Evolutionary conservation across 2,329 filamentous ascomycete genomes (phyloP).

Genomic region (Cladosporium sp.): DNA sequence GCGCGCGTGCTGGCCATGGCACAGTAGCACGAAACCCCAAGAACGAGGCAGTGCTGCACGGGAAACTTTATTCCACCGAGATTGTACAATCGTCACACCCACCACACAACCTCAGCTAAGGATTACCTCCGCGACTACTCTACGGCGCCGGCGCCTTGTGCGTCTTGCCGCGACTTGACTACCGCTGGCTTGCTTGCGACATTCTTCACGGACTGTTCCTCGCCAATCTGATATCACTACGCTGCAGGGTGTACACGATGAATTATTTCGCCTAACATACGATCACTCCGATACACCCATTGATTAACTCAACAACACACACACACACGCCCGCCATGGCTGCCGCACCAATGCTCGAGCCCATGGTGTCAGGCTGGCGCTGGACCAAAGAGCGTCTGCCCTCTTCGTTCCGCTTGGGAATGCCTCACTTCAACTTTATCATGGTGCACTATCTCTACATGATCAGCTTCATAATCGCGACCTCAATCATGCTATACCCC

Average conservation of each 20-base stretch:
- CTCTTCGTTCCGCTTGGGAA: conserved; percentile 27
- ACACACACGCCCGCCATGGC: neutral
- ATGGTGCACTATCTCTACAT: conserved; percentile 83
- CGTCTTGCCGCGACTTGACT: neutral
- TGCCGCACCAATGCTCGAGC: conserved; percentile 22
- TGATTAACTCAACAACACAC: neutral
- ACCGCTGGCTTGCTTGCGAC: neutral
- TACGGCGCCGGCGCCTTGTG: conserved; percentile 3
- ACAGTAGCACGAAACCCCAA: conserved; percentile 11
- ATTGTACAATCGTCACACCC: neutral
- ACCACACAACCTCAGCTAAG: neutral
- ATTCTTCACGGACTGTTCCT: neutral
- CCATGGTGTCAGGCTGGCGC: conserved; percentile 23
- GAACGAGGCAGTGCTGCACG: conserved; percentile 16
- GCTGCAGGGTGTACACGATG: conserved; percentile 6
- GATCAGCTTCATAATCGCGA: conserved; percentile 68
- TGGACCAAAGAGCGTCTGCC: conserved; percentile 25
- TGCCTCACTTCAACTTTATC: conserved; percentile 78
- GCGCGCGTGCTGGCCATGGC: conserved; percentile 8
- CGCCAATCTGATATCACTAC: neutral
- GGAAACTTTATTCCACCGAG: neutral
- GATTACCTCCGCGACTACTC: neutral
- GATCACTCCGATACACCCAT: neutral
- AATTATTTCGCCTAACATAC: neutral
- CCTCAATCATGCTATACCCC: conserved; percentile 75